Conservation (phyloP, 306 rosid species). For the Senna siamea region DNA sequence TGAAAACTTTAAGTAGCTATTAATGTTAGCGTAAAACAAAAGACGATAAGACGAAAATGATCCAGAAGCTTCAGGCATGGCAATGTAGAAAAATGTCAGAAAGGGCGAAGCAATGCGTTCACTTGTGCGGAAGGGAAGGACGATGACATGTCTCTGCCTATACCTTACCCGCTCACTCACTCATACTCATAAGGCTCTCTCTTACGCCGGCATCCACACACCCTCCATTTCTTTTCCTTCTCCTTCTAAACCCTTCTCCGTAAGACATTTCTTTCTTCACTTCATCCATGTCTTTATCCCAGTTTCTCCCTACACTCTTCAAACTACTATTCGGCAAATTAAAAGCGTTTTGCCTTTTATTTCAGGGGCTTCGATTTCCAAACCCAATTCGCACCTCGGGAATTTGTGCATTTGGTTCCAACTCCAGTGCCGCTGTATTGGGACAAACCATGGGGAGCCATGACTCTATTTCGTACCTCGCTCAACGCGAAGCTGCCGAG, state of each 20-base stretch:
- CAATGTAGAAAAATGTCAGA: too few species aligned
- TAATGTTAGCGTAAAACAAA: too few species aligned
- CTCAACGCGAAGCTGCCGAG: slow-evolving; percentile 87
- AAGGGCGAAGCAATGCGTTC: slow-evolving; percentile 43
- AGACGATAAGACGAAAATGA: too few species aligned
- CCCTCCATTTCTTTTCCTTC: background rate
- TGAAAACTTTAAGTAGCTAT: too few species aligned
- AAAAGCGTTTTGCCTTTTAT: background rate
- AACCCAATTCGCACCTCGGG: slow-evolving; percentile 38
- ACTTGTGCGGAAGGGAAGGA: slow-evolving; percentile 39
- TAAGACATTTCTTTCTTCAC: slow-evolving; percentile 28
- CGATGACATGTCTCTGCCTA: slow-evolving; percentile 50
- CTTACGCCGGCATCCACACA: background rate
- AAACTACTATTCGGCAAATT: background rate
- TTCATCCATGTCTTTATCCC: background rate
- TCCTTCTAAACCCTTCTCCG: slow-evolving; percentile 48
- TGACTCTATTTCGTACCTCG: slow-evolving; percentile 67
- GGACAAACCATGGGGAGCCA: slow-evolving; percentile 46
- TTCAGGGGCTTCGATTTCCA: slow-evolving; percentile 43
- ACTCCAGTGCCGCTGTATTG: slow-evolving; percentile 18
- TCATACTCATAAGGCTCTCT: slow-evolving; percentile 19
- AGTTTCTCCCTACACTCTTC: background rate
- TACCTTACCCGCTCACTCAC: slow-evolving; percentile 41
- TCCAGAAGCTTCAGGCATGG: too few species aligned
- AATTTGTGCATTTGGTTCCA: slow-evolving; percentile 50